Conservation (phyloP, 208 protist species). For the Leptomonas seymouri region DNA sequence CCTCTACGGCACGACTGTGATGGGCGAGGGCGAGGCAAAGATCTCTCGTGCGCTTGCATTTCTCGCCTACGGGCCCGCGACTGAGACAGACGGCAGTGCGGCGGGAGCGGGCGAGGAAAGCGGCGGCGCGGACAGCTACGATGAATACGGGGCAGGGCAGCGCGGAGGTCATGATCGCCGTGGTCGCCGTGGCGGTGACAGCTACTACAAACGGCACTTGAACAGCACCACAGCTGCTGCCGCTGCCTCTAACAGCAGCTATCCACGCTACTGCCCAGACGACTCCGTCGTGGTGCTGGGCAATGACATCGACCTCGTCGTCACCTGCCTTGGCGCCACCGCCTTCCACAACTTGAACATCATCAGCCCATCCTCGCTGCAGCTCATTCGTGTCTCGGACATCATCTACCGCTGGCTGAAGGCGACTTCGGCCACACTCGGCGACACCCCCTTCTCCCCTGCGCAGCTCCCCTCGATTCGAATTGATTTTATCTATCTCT, state of each 20-base stretch:
- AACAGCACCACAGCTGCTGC: background rate
- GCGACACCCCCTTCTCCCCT: constrained; percentile 41
- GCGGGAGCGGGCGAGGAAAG: background rate
- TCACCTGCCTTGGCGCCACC: constrained; percentile 84
- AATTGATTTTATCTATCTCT: constrained; percentile 86
- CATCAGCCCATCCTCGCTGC: constrained; percentile 78
- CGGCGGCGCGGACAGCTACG: background rate
- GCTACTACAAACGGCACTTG: background rate
- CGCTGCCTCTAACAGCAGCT: background rate
- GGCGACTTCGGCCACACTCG: constrained; percentile 39
- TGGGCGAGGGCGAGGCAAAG: constrained; percentile 87
- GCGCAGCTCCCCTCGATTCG: constrained; percentile 70
- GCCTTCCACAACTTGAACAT: constrained; percentile 85
- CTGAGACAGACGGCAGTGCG: background rate
- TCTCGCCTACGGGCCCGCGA: constrained; percentile 39
- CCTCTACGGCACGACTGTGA: constrained; percentile 77
- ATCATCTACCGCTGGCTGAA: constrained; percentile 83
- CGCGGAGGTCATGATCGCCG: background rate
- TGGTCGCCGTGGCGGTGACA: background rate
- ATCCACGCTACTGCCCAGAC: constrained; percentile 53
- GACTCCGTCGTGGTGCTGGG: constrained; percentile 75
- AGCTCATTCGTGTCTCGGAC: constrained; percentile 72
- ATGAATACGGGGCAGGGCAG: background rate
- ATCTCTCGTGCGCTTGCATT: constrained; percentile 78
- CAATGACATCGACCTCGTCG: constrained; percentile 88